Evolutionary conservation across 2,329 filamentous ascomycete genomes (phyloP), one percentile per base, ranked within the genome.

Genomic region (Fusarium lyarnte): DNA sequence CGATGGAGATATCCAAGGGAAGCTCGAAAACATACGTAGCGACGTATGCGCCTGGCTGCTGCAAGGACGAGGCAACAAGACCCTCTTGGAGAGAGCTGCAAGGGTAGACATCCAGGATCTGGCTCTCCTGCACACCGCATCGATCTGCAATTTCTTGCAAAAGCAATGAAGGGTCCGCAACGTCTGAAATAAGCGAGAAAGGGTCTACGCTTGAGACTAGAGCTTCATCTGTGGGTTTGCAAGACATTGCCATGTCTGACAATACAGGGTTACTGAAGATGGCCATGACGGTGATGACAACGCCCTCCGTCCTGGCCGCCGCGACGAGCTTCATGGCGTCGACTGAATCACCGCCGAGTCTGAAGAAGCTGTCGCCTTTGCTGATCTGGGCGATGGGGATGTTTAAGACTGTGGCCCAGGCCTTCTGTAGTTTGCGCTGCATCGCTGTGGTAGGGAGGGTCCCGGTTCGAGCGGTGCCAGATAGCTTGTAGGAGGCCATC

Each of bases 361-460:
- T 79, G 69, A 86, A 83, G 78, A 86, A 86, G 74, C 81, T 82
- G 58, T 84, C 82, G 0, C 36, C 61, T 27, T 46, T 45, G 16
- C 65, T 42, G 11, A 74, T 70, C 4, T 17, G 19, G 8, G 4
- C n/a, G 1, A 25, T 12, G 2, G 29, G 8, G 1, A 72, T 5
- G 4, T 57, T 27, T 41, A 74, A 29, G 4, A 74, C 21, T 10
- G 53, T 39, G 1, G 36, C 23, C 71, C 71, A 74, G 16, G 51
- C 64, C 9, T 66, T 74, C 17, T 81, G 79, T 2, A 84, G 71
- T 5, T 78, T 79, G 49, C 75, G 77, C 58, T 85, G 83, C 74
- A 81, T 80, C 2, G 70, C 58, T 0, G 81, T 83, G 12, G 79
- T 76, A 3, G 81, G 82, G n/a, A 77, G 80, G 19, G 77, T 73